Base-by-base conservation (phyloP, 192 early-diverging fungal species). In the Paraglomus occultum region DNA sequence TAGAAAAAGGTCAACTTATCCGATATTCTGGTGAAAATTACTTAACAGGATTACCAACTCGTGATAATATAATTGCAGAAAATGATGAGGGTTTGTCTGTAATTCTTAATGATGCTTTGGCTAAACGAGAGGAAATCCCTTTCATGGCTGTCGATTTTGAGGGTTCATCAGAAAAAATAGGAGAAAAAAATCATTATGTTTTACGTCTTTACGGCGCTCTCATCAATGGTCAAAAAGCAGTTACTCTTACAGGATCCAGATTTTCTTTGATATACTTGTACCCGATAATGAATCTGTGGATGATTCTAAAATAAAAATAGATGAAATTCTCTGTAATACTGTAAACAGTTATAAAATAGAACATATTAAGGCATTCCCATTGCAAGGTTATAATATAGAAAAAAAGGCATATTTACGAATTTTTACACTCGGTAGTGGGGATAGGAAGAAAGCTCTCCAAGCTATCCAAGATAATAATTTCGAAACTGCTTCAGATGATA, bases 401-500 rank as follows among this genome's bases (percentile, higher is more conserved):
- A 62, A 62, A 62, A 62, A 43, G 15, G 43, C 42, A 42, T 42
- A 62, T 62, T 17, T 62, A 45, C 61, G 44, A 18, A 63, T 63
- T 17, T 47, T 39, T 62, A 62, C 44, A 45, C 11, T 42, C n/a
- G 17, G 44, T 62, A 62, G 42, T 62, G 39, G 39, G 1, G 14
- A 62, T 18, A 62, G 42, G 46, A 62, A 62, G 17, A 62, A 45
- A 62, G 59, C 42, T n/a, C 14, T 57, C 31, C 14, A 57, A 20
- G 22, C 22, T 23, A 62, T 62, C 31, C 12, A 62, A 62, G 44
- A 42, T n/a, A 42, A 42, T 44, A 62, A 62, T 42, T 46, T 62
- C 8, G 22, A 62, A 62, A 62, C 39, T 62, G 59, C 59, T 5
- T 62, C 59, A 62, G 42, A 62, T 62, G 59, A 62, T 43, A 42